Evolutionary conservation across 139 green algal species (phyloP).

Genomic region (Chlamydomonas sphaeroides): DNA sequence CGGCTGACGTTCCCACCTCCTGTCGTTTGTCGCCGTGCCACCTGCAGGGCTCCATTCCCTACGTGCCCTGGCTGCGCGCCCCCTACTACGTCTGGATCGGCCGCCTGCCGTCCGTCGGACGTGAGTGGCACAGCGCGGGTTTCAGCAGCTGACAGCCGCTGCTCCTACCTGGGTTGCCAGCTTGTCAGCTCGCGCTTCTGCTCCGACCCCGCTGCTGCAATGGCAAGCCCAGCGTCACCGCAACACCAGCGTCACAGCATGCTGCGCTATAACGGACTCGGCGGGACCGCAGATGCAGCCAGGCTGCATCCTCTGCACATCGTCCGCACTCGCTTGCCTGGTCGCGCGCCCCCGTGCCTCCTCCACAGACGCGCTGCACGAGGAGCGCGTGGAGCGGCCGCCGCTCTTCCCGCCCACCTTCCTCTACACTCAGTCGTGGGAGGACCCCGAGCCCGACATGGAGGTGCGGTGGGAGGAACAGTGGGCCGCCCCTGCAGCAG

Average conservation of each 20-base stretch:
- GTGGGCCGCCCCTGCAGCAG: too few species aligned
- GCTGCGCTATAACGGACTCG: too few species aligned
- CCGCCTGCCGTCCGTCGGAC: conserved; percentile 47
- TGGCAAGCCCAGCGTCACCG: too few species aligned
- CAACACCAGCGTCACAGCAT: too few species aligned
- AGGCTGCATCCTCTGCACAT: too few species aligned
- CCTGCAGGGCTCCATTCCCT: conserved; percentile 88
- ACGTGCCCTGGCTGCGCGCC: conserved; percentile 92
- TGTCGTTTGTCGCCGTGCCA: too few species aligned
- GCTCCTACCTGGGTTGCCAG: too few species aligned
- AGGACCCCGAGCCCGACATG: conserved; percentile 93
- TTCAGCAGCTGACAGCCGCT: too few species aligned
- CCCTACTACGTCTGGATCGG: conserved; percentile 97
- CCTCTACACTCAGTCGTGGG: conserved; percentile 98
- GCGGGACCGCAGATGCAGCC: too few species aligned
- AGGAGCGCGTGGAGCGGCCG: conserved; percentile 81
- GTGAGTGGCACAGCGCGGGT: too few species aligned
- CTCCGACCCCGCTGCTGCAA: too few species aligned
- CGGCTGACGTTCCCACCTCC: not conserved
- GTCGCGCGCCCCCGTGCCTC: not conserved
- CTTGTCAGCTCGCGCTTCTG: too few species aligned
- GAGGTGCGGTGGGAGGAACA: conserved; percentile 67
- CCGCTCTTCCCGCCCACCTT: conserved; percentile 96
- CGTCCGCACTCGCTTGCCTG: not conserved
- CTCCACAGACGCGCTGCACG: conserved; percentile 58